phyloP scores from a whole-genome alignment of 2,329 filamentous ascomycete genomes.

The Verticillium nonalfalfae region DNA sequence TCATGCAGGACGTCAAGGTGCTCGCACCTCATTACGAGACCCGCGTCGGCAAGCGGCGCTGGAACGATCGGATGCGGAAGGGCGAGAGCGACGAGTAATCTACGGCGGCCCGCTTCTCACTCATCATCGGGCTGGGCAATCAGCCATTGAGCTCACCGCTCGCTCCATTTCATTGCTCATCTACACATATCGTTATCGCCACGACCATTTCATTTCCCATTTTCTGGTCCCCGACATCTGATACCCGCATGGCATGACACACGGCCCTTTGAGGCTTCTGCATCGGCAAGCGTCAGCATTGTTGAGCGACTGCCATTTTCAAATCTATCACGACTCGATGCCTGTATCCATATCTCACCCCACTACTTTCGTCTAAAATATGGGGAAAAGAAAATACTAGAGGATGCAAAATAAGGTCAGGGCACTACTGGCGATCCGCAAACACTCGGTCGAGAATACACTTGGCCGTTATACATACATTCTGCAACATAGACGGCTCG shows the following conservation, averaged over 20 bases:
- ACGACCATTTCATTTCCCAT: not conserved
- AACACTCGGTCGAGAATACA: not conserved
- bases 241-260: not conserved
- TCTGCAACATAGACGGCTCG: not conserved
- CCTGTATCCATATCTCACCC: not conserved
- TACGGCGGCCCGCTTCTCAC: not conserved
- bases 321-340: not conserved
- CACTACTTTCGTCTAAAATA: not conserved
- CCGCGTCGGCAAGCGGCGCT: constrained; percentile 74
- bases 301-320: not conserved
- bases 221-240: not conserved
- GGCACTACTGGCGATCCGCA: not conserved
- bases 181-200: not conserved
- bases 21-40: constrained; percentile 86
- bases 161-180: not conserved
- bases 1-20: constrained; percentile 66
- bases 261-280: not conserved
- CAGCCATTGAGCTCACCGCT: not conserved
- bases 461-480: too few relatives aligned
- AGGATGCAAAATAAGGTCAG: not conserved
- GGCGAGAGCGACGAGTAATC: constrained; percentile 17
- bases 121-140: not conserved
- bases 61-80: constrained; percentile 51
- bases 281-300: not conserved
- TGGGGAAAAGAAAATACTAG: not conserved